Evolutionary conservation across 2,329 filamentous ascomycete species (phyloP), one percentile per base, ranked within the genome.

Genomic region (Colletotrichum higginsianum): DNA sequence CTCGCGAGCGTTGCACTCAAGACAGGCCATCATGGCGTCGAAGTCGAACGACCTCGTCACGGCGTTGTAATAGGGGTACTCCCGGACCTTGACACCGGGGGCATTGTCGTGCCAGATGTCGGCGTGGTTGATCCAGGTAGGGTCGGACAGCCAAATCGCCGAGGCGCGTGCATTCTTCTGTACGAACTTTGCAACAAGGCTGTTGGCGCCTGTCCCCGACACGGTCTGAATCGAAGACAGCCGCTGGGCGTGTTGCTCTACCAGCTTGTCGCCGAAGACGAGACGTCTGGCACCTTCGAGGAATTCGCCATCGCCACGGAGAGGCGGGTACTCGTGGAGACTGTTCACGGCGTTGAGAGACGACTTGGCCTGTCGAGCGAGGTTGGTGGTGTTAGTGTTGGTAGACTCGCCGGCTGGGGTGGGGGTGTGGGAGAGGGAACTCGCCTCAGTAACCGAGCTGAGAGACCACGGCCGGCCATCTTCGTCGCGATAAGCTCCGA

Each of bases 91-190:
- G 15, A 79, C 72, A 13, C 40, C 57, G 2, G 75, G 61, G 7
- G 66, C 75, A 2, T 73, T 74, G 21, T 73, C 72, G 30, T 74
- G 74, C 74, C 77, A 81, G 53, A 80, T 77, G 46, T 75, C 68
- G 9, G 71, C 56, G 63, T 81, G 79, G 68, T 80, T 80, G 42
- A 74, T 75, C 78, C 79, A 81, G n/a, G 75, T 78, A 3, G 79
- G 79, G 38, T 78, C 74, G 21, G 21, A 2, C 21, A 23, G 21
- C 21, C 21, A 23, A 23, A 23, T 23, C 1, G 21, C 1, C 2
- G 77, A 76, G 30, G 80, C 75, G 74, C 76, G 80, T 46, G 79
- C 75, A 8, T 65, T 74, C 35, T 74, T 66, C 30, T 70, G 21
- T 15, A 79, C 64, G 64, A 79, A 75, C 30, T 58, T 49, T 18